These are phyloP conservation scores for Eucalyptus marginata DNA, from an alignment of 345 rosid genomes.

Conservation along the genomic window DNA sequence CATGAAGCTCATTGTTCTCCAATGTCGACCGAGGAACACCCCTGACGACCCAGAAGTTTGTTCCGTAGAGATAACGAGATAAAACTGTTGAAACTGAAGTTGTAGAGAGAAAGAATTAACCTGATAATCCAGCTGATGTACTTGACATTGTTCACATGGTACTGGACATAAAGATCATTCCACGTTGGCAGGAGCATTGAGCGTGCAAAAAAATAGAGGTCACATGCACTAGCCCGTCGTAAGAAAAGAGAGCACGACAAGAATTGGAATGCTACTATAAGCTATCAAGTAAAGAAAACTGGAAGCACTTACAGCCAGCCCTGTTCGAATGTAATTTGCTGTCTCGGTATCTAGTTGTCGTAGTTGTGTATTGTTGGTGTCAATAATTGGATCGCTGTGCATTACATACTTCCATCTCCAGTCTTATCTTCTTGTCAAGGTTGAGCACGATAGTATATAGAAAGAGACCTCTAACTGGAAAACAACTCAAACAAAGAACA, in stretches of 20 bases:
- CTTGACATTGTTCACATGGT: slow-evolving; percentile 92
- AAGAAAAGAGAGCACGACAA: not conserved
- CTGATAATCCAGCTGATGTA: slow-evolving; percentile 86
- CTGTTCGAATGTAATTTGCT: slow-evolving; percentile 57
- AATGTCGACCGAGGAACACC: slow-evolving; percentile 63
- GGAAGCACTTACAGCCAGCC: slow-evolving; percentile 52
- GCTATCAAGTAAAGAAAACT: not conserved
- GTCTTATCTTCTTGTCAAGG: slow-evolving; percentile 56
- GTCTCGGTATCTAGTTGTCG: slow-evolving; percentile 56
- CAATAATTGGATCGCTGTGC: slow-evolving; percentile 46
- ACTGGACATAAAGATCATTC: slow-evolving; percentile 83
- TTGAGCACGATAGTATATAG: not conserved
- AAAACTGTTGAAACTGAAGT: not conserved
- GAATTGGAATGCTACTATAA: not conserved
- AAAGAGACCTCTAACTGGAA: not conserved
- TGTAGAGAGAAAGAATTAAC: slow-evolving; percentile 1
- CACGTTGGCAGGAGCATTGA: slow-evolving; percentile 59
- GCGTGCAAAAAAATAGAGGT: not conserved
- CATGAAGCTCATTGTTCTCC: slow-evolving; percentile 67
- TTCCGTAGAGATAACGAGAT: too few species aligned
- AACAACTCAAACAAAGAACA: not conserved
- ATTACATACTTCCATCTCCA: slow-evolving; percentile 64
- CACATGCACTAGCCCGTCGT: not conserved
- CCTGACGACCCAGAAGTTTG: slow-evolving; percentile 8
- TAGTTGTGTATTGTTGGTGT: slow-evolving; percentile 67